Evolutionary conservation across 2,329 filamentous ascomycete genomes (phyloP).

Genomic region (Sporothrix globosa): DNA sequence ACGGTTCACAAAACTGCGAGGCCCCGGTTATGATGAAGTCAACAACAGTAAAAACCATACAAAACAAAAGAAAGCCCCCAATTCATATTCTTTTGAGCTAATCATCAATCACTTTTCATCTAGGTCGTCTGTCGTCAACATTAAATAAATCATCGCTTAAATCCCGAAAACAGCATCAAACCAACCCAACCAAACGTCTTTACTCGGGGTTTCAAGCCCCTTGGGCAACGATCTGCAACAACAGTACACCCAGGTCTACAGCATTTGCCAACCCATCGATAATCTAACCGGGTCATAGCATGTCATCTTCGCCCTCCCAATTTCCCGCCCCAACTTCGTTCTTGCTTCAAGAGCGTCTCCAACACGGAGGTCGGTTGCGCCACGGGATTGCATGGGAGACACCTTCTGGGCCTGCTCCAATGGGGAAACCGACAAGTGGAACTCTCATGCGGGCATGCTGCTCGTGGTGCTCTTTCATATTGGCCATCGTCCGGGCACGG

Average conservation of each 20-base stretch:
- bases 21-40: neutral
- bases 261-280: neutral
- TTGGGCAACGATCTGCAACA: neutral
- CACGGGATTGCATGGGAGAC: slow-evolving; percentile 32
- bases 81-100: neutral
- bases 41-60: neutral
- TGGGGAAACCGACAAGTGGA: slow-evolving; percentile 45
- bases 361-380: slow-evolving; percentile 26
- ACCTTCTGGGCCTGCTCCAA: slow-evolving; percentile 49
- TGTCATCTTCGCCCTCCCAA: neutral
- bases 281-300: no score
- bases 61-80: neutral
- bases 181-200: neutral
- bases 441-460: neutral
- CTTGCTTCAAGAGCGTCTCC: neutral
- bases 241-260: neutral
- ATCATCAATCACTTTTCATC: neutral
- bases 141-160: slow-evolving; percentile 5
- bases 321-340: neutral
- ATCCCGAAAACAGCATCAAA: neutral
- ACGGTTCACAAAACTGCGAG: slow-evolving; percentile 1
- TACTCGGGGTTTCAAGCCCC: neutral
- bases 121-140: slow-evolving; percentile 11
- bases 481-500: neutral
- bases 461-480: neutral